Percentiles rank a stretch among this genome's conserved stretches.
Conservation (phyloP, 257 asterid species). For the Fraxinus excelsior region DNA sequence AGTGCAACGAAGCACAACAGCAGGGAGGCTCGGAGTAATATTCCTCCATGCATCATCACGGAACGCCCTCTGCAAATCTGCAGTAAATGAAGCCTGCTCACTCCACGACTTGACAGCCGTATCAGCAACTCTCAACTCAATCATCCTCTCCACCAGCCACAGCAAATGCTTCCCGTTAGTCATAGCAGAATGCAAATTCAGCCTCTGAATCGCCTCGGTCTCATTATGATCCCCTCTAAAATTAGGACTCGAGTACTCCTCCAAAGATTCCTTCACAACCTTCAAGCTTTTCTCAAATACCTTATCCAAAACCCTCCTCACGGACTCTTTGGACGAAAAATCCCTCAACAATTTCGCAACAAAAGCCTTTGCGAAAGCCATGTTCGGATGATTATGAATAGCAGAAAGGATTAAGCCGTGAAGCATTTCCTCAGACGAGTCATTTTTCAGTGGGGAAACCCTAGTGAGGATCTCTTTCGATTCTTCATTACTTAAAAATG, state of each 20-base stretch:
- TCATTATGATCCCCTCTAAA: constrained; percentile 84
- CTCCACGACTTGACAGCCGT: constrained; percentile 87
- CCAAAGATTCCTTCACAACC: constrained; percentile 79
- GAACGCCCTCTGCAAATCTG: constrained; percentile 72
- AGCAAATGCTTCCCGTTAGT: constrained; percentile 73
- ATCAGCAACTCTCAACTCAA: constrained; percentile 88
- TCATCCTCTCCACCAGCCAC: constrained; percentile 98
- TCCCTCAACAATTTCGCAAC: constrained; percentile 89
- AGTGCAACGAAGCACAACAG: constrained; percentile 80
- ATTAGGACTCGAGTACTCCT: constrained; percentile 89
- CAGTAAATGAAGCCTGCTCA: constrained; percentile 68
- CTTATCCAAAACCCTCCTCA: constrained; percentile 67
- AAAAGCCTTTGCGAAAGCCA: constrained; percentile 82
- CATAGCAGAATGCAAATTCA: constrained; percentile 86
- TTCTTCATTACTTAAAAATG: constrained; percentile 61
- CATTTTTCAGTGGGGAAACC: constrained; percentile 50
- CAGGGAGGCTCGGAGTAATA: constrained; percentile 78
- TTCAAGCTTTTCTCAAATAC: constrained; percentile 70
- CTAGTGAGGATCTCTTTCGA: constrained; percentile 69
- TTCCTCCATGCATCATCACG: constrained; percentile 79
- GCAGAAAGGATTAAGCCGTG: constrained; percentile 69
- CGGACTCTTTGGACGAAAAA: constrained; percentile 66
- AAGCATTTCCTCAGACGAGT: constrained; percentile 80
- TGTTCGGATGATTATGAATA: constrained; percentile 64
- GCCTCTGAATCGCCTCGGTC: constrained; percentile 88